phyloP scores from a whole-genome alignment of 768 basidiomycete species.

The Podaxis mareebaensis region DNA sequence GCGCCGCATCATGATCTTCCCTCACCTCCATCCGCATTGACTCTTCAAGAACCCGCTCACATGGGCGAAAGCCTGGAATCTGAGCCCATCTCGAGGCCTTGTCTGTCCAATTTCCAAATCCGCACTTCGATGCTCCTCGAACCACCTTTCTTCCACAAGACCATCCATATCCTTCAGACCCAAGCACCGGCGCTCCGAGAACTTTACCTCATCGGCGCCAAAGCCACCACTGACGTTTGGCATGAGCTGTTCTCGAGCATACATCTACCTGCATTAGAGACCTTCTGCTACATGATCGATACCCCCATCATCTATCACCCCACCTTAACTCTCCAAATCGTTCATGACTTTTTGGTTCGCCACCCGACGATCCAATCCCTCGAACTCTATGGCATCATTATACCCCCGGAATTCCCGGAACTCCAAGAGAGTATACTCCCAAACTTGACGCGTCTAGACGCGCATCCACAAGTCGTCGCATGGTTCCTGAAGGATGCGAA shows the following conservation, averaged over 20 bases:
- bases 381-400: not conserved
- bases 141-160: slow-evolving; percentile 1
- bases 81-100: not conserved
- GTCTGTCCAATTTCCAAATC: not conserved
- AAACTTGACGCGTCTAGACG: not conserved
- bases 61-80: not conserved
- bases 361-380: not conserved
- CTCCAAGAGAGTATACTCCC: not conserved
- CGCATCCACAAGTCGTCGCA: not conserved
- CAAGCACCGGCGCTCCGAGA: not conserved
- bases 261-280: not conserved
- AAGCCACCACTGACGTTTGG: not conserved
- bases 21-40: too few species aligned
- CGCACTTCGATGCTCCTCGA: not conserved
- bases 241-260: not conserved
- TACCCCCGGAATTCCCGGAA: not conserved
- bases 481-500: not conserved
- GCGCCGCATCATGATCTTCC: too few species aligned
- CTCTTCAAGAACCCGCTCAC: not conserved
- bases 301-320: not conserved
- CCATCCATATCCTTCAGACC: not conserved
- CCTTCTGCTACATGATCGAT: not conserved
- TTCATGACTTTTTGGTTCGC: not conserved
- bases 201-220: not conserved
- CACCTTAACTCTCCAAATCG: not conserved